A percentile compares a stretch with the other conserved stretches of the same genome.
phyloP scores from a whole-genome alignment of 2,329 filamentous ascomycete genomes.

The Pseudogymnoascus sp. region DNA sequence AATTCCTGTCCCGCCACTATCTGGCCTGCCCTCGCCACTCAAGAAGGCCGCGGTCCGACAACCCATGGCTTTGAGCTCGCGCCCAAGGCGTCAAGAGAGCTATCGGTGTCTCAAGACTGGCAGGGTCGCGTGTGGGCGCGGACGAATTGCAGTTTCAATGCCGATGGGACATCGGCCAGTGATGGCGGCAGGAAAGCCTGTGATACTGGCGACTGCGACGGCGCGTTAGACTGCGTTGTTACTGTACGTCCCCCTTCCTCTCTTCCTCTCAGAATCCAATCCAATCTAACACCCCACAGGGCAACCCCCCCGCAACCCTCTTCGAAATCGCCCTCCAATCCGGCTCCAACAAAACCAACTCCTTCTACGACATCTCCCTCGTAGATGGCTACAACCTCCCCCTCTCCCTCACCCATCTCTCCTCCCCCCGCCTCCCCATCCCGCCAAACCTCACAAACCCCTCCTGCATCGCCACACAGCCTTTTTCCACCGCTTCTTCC shows the following conservation, averaged over 20 bases:
- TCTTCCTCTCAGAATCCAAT: too few species aligned
- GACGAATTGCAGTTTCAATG: slow-evolving; percentile 74
- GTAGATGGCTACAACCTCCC: slow-evolving; percentile 82
- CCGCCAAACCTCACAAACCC: slow-evolving; percentile 72
- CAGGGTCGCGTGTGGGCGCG: slow-evolving; percentile 76
- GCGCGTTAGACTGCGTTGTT: slow-evolving; percentile 60
- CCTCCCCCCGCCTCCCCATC: slow-evolving; percentile 53
- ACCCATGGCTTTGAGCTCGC: slow-evolving; percentile 62
- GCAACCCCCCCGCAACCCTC: slow-evolving; percentile 66
- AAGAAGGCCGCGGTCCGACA: slow-evolving; percentile 61
- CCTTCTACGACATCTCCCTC: slow-evolving; percentile 78
- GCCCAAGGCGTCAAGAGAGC: slow-evolving; percentile 49
- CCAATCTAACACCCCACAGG: slow-evolving; percentile 38
- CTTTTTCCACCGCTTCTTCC: slow-evolving; percentile 43
- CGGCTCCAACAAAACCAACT: slow-evolving; percentile 52
- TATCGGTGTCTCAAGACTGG: slow-evolving; percentile 68
- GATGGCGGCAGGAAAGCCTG: slow-evolving; percentile 53
- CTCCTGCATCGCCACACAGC: slow-evolving; percentile 65
- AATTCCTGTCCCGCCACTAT: slow-evolving; percentile 67
- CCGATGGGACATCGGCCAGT: slow-evolving; percentile 49
- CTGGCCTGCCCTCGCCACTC: slow-evolving; percentile 70
- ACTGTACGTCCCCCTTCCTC: slow-evolving; percentile 46
- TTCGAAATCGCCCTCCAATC: slow-evolving; percentile 75
- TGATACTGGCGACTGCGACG: slow-evolving; percentile 69
- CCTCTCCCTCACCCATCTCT: slow-evolving; percentile 55